phyloP scores from a whole-genome alignment of 75 land plant species.

The Sequoia sempervirens region DNA sequence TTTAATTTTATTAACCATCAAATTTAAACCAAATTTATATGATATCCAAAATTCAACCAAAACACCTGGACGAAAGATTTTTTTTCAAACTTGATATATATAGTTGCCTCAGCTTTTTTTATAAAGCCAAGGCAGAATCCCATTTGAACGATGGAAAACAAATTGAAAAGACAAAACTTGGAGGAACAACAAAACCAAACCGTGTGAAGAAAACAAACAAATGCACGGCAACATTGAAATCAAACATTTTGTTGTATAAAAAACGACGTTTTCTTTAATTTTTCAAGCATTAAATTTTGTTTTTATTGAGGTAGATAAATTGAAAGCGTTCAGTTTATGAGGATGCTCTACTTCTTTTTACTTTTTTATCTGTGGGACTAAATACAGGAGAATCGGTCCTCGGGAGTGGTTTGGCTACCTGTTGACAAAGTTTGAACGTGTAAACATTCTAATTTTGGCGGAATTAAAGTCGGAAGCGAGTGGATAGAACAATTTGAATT shows the following conservation, averaged over 20 bases:
- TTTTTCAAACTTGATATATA: no score
- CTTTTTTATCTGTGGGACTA: not conserved
- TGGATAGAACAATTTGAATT: not conserved
- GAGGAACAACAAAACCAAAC: no score
- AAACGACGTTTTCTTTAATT: not conserved
- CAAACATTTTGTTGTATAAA: not conserved
- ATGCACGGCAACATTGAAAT: not conserved
- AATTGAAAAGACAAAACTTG: not conserved
- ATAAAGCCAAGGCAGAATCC: not conserved
- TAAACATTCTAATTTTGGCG: not conserved
- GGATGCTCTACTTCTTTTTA: no score
- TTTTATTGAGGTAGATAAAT: no score
- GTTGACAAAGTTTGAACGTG: not conserved
- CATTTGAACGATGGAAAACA: not conserved
- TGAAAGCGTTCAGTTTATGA: not conserved
- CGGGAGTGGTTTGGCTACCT: not conserved
- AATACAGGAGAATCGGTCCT: not conserved
- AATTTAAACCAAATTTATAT: no score
- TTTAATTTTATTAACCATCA: no score
- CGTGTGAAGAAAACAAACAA: not conserved
- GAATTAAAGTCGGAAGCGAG: not conserved
- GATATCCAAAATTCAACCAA: no score
- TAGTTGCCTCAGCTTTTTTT: no score
- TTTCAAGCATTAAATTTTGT: no score
- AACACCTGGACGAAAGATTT: no score